Base-by-base conservation (phyloP, 768 basidiomycete species). In the Erythrobasidium yunnanense region DNA sequence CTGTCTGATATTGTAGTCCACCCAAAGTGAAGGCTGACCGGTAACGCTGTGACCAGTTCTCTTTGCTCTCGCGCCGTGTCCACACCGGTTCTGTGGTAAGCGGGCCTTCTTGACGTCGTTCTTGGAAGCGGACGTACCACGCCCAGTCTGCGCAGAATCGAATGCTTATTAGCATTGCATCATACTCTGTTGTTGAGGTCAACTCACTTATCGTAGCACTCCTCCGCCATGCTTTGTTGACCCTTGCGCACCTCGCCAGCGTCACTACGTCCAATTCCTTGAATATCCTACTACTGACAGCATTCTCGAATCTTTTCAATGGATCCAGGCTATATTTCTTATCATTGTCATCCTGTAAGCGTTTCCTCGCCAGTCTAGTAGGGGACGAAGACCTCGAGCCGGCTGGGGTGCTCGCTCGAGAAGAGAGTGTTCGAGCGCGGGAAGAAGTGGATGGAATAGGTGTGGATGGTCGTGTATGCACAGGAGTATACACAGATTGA, bases 131-230 rank as follows among this genome's bases (percentile, higher is more conserved):
- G 32, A 69, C 53, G 67, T 66, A 72, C 71, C 69, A 70, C 13
- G 70, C 63, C 54, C 66, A 69, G 60, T 73, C 72, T 70, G 67
- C 23, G 58, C 38, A 18, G 18, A 27, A 13, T 11, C 17, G 30
- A 32, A 55, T 13, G 17, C 1, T n/a, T 0, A 29, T 33, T 32
- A 51, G 32, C 29, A 42, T 1, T 0, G 35, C 1, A 42, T 8
- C n/a, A 13, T 4, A 18, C 17, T 1, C 7, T 11, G 27, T 11
- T 33, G 1, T 17, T 22, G 35, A n/a, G 2, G 35, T 15, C 22
- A 54, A 34, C 72, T 20, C 45, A 72, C 71, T 73, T 15, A 73
- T 58, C 18, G 73, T 73, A n/a, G 68, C 67, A 53, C 67, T 68
- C 38, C 68, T 45, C 18, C 68, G 29, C 73, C 73, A 73, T 30